phyloP scores from a whole-genome alignment of 768 basidiomycete species.

The Flagelloscypha sp. region DNA sequence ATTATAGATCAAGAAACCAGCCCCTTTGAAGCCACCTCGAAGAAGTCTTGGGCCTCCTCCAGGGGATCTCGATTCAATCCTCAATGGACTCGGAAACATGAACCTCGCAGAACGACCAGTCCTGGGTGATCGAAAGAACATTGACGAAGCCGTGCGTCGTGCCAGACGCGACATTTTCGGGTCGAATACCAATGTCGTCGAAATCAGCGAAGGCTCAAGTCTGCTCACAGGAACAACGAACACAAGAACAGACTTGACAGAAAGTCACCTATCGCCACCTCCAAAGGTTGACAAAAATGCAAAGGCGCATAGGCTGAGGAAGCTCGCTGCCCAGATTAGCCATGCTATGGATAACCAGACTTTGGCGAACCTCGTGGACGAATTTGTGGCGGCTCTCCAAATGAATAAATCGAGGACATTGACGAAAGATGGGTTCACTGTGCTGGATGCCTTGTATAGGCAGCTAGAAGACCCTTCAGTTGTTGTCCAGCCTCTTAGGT shows the following conservation, averaged over 20 bases:
- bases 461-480: slow-evolving; percentile 64
- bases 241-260: slow-evolving; percentile 21
- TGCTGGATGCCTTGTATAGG: slow-evolving; percentile 62
- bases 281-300: slow-evolving; percentile 27
- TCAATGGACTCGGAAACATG: slow-evolving; percentile 52
- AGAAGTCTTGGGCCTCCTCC: slow-evolving; percentile 29
- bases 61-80: slow-evolving; percentile 45
- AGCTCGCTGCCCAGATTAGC: slow-evolving; percentile 34
- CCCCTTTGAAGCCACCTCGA: slow-evolving; percentile 23
- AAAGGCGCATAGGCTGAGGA: slow-evolving; percentile 47
- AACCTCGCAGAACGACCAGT: slow-evolving; percentile 43
- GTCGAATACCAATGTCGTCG: neutral
- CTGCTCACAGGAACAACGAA: no score
- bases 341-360: slow-evolving; percentile 44
- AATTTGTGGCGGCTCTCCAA: slow-evolving; percentile 57
- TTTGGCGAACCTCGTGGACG: slow-evolving; percentile 46
- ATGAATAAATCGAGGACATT: slow-evolving; percentile 57
- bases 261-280: slow-evolving; percentile 17
- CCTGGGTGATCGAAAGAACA: slow-evolving; percentile 44
- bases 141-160: slow-evolving; percentile 28
- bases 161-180: slow-evolving; percentile 18
- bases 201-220: no score
- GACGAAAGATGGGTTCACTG: slow-evolving; percentile 63
- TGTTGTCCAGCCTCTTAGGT: slow-evolving; percentile 43
- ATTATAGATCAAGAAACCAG: slow-evolving; percentile 20